phyloP scores from a whole-genome alignment of 2,329 filamentous ascomycete species.

The Leptographium radiaticola region DNA sequence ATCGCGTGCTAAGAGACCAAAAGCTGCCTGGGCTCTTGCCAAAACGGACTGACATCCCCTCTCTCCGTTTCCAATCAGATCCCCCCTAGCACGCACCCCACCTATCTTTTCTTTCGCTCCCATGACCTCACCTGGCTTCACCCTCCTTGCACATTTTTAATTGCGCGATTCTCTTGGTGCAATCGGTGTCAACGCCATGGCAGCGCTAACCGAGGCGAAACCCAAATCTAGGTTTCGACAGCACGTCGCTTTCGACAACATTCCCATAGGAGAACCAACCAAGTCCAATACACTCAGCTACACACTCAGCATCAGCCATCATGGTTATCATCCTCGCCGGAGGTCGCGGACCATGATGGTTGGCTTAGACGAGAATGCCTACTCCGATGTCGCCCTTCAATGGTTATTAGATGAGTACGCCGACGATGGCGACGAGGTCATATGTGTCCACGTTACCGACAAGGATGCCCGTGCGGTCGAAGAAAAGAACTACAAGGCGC shows the following conservation, averaged over 20 bases:
- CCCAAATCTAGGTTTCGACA: constrained; percentile 37
- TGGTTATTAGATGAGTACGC: constrained; percentile 88
- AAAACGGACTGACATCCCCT: no score
- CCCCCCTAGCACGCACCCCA: constrained; percentile 4
- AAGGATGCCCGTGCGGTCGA: constrained; percentile 60
- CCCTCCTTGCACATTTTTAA: not conserved
- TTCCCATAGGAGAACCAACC: constrained; percentile 42
- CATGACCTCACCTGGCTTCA: not conserved
- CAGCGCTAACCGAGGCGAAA: constrained; percentile 27
- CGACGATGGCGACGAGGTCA: constrained; percentile 85
- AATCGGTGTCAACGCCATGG: constrained; percentile 10
- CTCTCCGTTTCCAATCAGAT: not conserved
- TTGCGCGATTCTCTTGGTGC: not conserved
- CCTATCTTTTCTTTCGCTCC: not conserved
- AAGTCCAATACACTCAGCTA: constrained; percentile 54
- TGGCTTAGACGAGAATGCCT: constrained; percentile 80
- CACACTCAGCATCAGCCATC: constrained; percentile 74
- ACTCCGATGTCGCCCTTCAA: constrained; percentile 83
- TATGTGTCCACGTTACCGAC: constrained; percentile 79
- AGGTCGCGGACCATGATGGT: constrained; percentile 82
- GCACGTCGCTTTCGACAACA: constrained; percentile 49
- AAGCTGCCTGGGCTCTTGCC: not conserved
- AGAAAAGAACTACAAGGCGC: constrained; percentile 58
- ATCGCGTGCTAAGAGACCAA: not conserved
- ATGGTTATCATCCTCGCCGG: constrained; percentile 68